Percentiles rank a stretch among this genome's conserved stretches.
These are phyloP conservation scores for Ophiostoma fasciatum DNA, from an alignment of 2,329 filamentous ascomycete species.

Conservation along the genomic window DNA sequence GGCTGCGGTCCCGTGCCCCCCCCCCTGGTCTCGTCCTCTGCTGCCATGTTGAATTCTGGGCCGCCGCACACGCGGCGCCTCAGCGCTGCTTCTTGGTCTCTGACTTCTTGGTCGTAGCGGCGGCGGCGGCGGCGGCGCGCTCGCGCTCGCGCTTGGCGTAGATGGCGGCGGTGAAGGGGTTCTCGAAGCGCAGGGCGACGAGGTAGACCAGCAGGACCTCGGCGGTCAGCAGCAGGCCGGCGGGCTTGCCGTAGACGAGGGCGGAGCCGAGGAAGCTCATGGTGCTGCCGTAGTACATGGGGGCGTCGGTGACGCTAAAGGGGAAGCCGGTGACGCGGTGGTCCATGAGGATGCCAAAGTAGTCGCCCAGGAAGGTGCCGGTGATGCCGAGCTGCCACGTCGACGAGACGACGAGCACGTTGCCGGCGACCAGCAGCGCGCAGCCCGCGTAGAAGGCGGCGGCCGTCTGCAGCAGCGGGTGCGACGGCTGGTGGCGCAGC, in stretches of 20 bases:
- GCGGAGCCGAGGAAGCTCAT: constrained; percentile 84
- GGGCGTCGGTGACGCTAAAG: constrained; percentile 78
- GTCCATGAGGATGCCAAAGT: constrained; percentile 98
- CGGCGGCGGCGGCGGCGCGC: constrained; percentile 24
- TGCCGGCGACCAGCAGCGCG: constrained; percentile 58
- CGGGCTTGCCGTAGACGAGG: constrained; percentile 73
- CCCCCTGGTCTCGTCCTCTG: neutral
- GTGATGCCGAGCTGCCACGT: constrained; percentile 90
- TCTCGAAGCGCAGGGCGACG: constrained; percentile 72
- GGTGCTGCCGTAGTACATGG: constrained; percentile 94
- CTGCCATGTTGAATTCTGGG: constrained; percentile 5
- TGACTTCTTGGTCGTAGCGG: constrained; percentile 9
- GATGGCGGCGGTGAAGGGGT: constrained; percentile 86
- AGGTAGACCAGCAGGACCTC: constrained; percentile 67
- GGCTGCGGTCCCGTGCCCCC: neutral
- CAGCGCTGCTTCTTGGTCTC: constrained; percentile 38
- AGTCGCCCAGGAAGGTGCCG: constrained; percentile 93
- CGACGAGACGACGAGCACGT: constrained; percentile 71
- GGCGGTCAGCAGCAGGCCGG: constrained; percentile 61
- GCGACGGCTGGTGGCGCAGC: constrained; percentile 58
- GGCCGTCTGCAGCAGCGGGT: constrained; percentile 53
- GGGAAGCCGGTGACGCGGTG: constrained; percentile 87
- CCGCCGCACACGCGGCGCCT: constrained; percentile 7
- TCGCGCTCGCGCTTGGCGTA: constrained; percentile 70
- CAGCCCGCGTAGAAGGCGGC: constrained; percentile 49